Conservation (phyloP, 2,329 filamentous ascomycete species). For the Arthrobotrys pseudoclavata region DNA sequence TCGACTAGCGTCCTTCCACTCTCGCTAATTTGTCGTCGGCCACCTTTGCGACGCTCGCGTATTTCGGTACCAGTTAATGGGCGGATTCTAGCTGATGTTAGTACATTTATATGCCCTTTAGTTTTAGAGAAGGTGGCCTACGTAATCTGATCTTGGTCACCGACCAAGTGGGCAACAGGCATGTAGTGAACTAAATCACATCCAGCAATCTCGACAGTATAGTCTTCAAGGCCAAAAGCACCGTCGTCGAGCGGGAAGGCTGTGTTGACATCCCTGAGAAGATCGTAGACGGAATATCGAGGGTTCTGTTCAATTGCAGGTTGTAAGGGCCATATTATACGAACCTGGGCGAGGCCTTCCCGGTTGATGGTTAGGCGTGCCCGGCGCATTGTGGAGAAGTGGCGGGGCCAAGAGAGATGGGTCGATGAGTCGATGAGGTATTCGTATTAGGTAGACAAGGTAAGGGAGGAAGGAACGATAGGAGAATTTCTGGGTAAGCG, state of each 20-base stretch:
- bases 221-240: conserved; percentile 62
- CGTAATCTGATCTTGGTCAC: conserved; percentile 63
- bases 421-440: conserved; percentile 10
- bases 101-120: background rate
- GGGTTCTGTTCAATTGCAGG: conserved; percentile 59
- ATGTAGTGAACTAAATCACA: conserved; percentile 63
- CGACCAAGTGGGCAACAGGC: conserved; percentile 61
- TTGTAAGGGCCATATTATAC: conserved; percentile 61
- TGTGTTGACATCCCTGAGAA: conserved; percentile 61
- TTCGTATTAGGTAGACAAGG: background rate
- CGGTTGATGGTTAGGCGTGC: conserved; percentile 62
- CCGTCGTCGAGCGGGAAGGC: conserved; percentile 61
- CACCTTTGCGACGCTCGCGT: conserved; percentile 60
- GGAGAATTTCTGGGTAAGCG: conserved; percentile 7
- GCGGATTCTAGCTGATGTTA: conserved; percentile 60
- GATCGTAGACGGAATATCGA: conserved; percentile 61
- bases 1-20: conserved; percentile 62
- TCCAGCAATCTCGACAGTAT: conserved; percentile 62
- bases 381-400: conserved; percentile 59
- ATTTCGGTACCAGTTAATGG: conserved; percentile 61
- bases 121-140: conserved; percentile 36
- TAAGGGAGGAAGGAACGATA: background rate
- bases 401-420: conserved; percentile 4
- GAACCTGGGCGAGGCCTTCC: conserved; percentile 60
- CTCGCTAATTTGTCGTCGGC: conserved; percentile 62